Evolutionary conservation across 805 yeast genomes (phyloP), one percentile per base, ranked within the genome.

Genomic region (Komagataella ulmi): DNA sequence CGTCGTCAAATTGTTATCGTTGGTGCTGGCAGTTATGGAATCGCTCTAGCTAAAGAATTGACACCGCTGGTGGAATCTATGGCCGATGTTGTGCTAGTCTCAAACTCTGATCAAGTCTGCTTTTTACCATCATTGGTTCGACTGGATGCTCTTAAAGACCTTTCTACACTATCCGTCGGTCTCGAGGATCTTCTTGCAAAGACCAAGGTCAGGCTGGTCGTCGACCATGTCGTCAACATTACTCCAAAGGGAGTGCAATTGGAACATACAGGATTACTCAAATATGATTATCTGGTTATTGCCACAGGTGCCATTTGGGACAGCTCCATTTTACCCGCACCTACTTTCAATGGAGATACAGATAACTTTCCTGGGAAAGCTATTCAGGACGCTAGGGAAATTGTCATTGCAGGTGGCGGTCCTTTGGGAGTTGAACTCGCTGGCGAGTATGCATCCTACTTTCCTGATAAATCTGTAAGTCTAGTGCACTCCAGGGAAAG

Each of bases 391-490:
- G 64, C 67, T 1, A 57, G 59, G 23, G 52, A 60, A 24, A 58
- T 65, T 17, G 63, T 59, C 2, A 51, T 67, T 19, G 54, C 65
- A 17, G 71, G 71, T 44, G 70, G 67, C 18, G 71, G 70, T 1
- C 57, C 59, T 50, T 57, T 56, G 19, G 67, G 63, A 36, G 54
- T 54, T 18, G 71, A 67, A 52, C 43, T 66, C 2, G 60, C 57
- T 8, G 72, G 72, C 40, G 71, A 68, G 50, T 24, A 67, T 3
- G 55, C 61, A 2, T 51, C 54, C 50, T 49, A 51, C 3, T 68
- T 55, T 51, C 45, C 51, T 6, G 40, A 2, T 1, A 65, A 64
- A 54, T 56, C 51, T 17, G 21, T 64, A 44, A 57, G 60, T n/a
- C 8, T 63, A 36, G 49, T 64, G n/a, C 68, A 64, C 24, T 56